These are phyloP conservation scores for Periglandula ipomoeae DNA, from an alignment of 2,329 filamentous ascomycete genomes.

Conservation along the genomic window DNA sequence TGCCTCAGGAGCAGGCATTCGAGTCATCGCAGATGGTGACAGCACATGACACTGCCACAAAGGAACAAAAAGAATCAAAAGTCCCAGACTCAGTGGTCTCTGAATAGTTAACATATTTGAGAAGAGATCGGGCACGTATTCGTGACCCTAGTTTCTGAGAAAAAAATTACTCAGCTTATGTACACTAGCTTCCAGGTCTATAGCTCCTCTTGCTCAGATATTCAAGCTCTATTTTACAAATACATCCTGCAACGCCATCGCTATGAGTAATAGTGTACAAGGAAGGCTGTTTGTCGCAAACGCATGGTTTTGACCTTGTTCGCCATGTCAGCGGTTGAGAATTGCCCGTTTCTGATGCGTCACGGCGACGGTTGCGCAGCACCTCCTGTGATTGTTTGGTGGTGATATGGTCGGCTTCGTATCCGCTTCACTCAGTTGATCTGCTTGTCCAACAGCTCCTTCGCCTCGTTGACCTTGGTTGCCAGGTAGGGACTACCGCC, in stretches of 20 bases:
- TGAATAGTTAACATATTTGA: neutral
- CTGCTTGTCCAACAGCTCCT: conserved; percentile 82
- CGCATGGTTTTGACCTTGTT: no score
- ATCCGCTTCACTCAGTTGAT: conserved; percentile 13
- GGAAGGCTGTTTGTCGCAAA: neutral
- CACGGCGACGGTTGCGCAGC: no score
- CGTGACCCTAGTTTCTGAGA: neutral
- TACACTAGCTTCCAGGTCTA: neutral
- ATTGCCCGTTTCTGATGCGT: no score
- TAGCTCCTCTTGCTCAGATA: neutral
- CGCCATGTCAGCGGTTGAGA: no score
- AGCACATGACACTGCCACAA: neutral
- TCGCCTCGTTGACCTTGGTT: conserved; percentile 97
- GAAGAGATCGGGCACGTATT: conserved; percentile 2
- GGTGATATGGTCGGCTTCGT: no score
- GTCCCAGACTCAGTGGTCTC: neutral
- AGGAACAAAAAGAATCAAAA: neutral
- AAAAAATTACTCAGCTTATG: neutral
- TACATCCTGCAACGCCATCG: conserved; percentile 29
- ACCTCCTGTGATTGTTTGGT: no score
- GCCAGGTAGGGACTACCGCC: conserved; percentile 94
- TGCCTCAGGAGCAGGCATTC: neutral
- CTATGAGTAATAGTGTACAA: conserved; percentile 33
- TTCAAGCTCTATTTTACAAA: conserved; percentile 15
- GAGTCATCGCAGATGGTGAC: neutral